Evolutionary conservation across 208 protist genomes (phyloP).

Genomic region (Trypanosoma caninum): DNA sequence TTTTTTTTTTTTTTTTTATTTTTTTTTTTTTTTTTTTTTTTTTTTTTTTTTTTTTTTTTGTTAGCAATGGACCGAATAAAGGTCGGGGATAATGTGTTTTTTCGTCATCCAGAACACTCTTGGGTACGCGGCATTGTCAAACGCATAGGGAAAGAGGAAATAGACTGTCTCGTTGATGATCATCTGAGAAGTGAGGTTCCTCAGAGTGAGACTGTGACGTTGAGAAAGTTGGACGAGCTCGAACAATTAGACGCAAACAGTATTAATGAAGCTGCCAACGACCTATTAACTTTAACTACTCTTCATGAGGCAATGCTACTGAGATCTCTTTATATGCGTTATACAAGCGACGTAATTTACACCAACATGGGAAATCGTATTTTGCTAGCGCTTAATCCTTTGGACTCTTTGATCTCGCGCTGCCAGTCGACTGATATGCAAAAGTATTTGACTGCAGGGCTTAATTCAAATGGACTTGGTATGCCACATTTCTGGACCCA

Average conservation of each 20-base stretch:
- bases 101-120: not conserved
- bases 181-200: slow-evolving; percentile 11
- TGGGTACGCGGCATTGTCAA: not conserved
- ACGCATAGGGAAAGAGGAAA: not conserved
- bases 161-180: not conserved
- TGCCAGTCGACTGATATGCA: slow-evolving; percentile 33
- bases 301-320: slow-evolving; percentile 35
- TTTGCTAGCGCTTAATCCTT: slow-evolving; percentile 39
- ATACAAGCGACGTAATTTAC: slow-evolving; percentile 34
- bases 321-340: slow-evolving; percentile 26
- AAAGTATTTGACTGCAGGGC: slow-evolving; percentile 27
- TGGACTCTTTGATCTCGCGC: slow-evolving; percentile 34
- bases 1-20: slow-evolving; percentile 9
- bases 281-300: slow-evolving; percentile 29
- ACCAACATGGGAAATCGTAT: slow-evolving; percentile 43
- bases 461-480: slow-evolving; percentile 6
- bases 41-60: slow-evolving; percentile 5
- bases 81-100: not conserved
- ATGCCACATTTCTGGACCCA: slow-evolving; percentile 28
- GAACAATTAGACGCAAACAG: slow-evolving; percentile 8
- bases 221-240: slow-evolving; percentile 15
- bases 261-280: slow-evolving; percentile 26
- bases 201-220: slow-evolving; percentile 2
- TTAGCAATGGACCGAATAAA: not conserved
- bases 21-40: slow-evolving; percentile 6